Conservation (phyloP, 257 asterid species). For the Jaltomata sinuosa region DNA sequence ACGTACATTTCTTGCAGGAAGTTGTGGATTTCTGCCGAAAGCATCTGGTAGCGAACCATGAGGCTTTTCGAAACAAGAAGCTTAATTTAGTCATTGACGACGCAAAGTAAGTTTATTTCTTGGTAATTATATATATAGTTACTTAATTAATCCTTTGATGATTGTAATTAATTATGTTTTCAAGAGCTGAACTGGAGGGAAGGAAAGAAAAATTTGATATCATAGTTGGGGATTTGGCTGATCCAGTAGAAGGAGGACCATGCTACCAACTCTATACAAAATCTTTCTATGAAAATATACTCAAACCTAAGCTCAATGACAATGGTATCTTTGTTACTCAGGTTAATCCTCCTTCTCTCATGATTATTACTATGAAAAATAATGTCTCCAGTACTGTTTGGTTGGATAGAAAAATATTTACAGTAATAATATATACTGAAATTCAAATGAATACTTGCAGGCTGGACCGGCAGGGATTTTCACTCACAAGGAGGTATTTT, state of each 20-base stretch:
- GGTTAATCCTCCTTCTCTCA: conserved; percentile 14
- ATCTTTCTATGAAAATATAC: conserved; percentile 61
- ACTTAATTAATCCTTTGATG: too few relatives aligned
- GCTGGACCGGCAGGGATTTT: conserved; percentile 96
- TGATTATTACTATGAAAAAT: too few relatives aligned
- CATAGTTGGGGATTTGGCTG: conserved; percentile 90
- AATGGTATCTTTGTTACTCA: conserved; percentile 84
- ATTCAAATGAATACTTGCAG: conserved; percentile 17
- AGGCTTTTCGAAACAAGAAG: conserved; percentile 59
- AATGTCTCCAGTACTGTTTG: too few relatives aligned
- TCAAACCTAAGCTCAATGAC: conserved; percentile 69
- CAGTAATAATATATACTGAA: too few relatives aligned
- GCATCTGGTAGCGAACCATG: conserved; percentile 70
- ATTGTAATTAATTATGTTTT: too few relatives aligned
- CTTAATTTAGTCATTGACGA: conserved; percentile 77
- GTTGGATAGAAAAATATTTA: too few relatives aligned
- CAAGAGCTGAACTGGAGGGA: conserved; percentile 62
- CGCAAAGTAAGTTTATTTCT: conserved; percentile 48
- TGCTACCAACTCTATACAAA: conserved; percentile 85
- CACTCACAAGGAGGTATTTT: conserved; percentile 83
- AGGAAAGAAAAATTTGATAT: conserved; percentile 72
- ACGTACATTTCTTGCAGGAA: conserved; percentile 35
- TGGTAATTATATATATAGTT: too few relatives aligned
- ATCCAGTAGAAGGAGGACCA: conserved; percentile 97
- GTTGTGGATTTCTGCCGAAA: conserved; percentile 82